phyloP scores from a whole-genome alignment of 2,329 filamentous ascomycete species.

The Cordyceps tenuipes region DNA sequence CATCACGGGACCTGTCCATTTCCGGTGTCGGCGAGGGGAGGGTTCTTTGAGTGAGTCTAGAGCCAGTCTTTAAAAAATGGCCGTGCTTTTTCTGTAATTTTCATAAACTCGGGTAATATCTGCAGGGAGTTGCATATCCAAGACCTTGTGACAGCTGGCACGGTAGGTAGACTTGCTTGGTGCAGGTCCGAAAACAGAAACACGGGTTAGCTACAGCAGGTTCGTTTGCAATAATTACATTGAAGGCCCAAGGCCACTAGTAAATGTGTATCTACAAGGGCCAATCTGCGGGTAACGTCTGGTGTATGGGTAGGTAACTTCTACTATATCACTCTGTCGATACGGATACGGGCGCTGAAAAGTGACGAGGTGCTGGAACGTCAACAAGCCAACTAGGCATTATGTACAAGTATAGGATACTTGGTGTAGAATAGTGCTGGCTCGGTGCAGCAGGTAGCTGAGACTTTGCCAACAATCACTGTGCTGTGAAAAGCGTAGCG shows the following conservation, averaged over 20 bases:
- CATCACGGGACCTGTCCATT: constrained; percentile 4
- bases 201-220: too few species aligned
- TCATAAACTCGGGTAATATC: too few species aligned
- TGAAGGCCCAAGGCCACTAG: constrained; percentile 5
- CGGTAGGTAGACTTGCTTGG: too few species aligned
- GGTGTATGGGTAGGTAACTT: neutral
- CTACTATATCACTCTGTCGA: too few species aligned
- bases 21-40: too few species aligned
- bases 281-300: neutral
- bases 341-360: neutral
- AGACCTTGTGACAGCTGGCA: too few species aligned
- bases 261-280: neutral
- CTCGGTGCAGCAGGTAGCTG: neutral
- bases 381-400: too few species aligned
- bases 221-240: too few species aligned
- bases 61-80: neutral
- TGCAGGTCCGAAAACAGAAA: too few species aligned
- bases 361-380: too few species aligned
- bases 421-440: neutral
- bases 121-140: neutral
- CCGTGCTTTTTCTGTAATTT: neutral
- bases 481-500: too few species aligned
- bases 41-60: neutral
- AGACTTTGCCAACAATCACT: neutral
- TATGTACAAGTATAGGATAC: neutral